Evolutionary conservation across 768 basidiomycete species (phyloP), one percentile per base, ranked within the genome.

Genomic region (Suillus decipiens): DNA sequence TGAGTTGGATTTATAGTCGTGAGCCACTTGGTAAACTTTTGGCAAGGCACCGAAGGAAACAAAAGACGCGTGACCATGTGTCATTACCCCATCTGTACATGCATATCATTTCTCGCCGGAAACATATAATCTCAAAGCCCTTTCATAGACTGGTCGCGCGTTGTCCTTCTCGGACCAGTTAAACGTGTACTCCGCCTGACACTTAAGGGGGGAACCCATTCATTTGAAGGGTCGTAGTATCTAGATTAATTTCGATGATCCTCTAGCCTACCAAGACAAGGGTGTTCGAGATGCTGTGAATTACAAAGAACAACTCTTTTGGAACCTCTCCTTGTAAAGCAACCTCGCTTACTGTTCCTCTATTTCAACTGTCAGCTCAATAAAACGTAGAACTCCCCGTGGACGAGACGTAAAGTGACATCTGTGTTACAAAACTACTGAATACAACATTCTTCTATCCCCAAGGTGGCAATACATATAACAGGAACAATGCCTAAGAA

Each of bases 31-130:
- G 50, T 51, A 28, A 50, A 50, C 28, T 50, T 50, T 50, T 50
- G 24, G 50, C 8, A 51, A 63, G 62, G 62, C 62, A 63, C 61
- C 56, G 56, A 62, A 60, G 41, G 41, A 61, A 64, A 61, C 61
- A 64, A 62, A 62, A 54, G 60, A 66, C 39, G 55, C 60, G 62
- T 66, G 67, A 66, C 70, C 72, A 75, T 74, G 74, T 75, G 62
- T 34, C 31, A 48, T 59, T 61, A 10, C 61, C 61, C 59, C 28
- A 28, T 28, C 28, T 28, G 28, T 28, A 3, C 14, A 12, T 39
- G 12, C 43, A 43, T n/a, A 43, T 43, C 48, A 28, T 28, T 17
- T 50, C 15, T 15, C 48, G 2, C 28, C 50, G 31, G 10, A 53
- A 56, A 39, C 39, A 57, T 19, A 28, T 19, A 17, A n/a, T 28